phyloP scores from a whole-genome alignment of 495 filamentous ascomycete genomes.

The Lepidopterella palustris region DNA sequence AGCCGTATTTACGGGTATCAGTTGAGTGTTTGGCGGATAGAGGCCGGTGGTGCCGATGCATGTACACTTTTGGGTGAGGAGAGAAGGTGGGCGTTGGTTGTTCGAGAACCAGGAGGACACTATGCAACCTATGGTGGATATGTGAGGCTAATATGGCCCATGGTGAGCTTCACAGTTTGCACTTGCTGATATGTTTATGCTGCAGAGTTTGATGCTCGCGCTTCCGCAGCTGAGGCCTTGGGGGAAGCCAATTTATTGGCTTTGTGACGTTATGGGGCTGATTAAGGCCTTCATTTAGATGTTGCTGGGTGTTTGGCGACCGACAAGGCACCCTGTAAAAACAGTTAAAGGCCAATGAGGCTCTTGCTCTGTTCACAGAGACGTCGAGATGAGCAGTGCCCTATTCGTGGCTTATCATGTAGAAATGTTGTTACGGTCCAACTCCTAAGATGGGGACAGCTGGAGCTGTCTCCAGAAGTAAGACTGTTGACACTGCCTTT shows the following conservation, averaged over 20 bases:
- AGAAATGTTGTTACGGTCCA: slow-evolving; percentile 19
- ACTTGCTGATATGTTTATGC: neutral
- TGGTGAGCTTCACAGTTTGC: neutral
- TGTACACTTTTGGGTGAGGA: neutral
- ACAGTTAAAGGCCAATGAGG: neutral
- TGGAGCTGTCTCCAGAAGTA: neutral
- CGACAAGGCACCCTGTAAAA: neutral
- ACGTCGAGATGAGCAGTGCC: neutral
- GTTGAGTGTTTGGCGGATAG: neutral
- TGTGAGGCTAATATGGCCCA: no score
- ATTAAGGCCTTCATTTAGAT: neutral
- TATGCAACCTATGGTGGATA: neutral
- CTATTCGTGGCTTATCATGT: neutral
- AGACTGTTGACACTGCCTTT: slow-evolving; percentile 17
- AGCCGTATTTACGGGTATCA: neutral
- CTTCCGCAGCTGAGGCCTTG: neutral
- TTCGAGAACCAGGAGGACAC: neutral
- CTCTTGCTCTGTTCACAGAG: neutral
- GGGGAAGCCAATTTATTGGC: neutral
- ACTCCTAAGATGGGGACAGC: neutral
- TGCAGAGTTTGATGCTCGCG: neutral
- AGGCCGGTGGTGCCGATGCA: neutral
- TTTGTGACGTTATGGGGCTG: neutral
- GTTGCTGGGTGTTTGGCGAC: neutral
- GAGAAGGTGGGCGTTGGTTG: neutral